Base-by-base conservation (phyloP, 169 alveolate genomes). In the Plasmodium blacklocki region DNA sequence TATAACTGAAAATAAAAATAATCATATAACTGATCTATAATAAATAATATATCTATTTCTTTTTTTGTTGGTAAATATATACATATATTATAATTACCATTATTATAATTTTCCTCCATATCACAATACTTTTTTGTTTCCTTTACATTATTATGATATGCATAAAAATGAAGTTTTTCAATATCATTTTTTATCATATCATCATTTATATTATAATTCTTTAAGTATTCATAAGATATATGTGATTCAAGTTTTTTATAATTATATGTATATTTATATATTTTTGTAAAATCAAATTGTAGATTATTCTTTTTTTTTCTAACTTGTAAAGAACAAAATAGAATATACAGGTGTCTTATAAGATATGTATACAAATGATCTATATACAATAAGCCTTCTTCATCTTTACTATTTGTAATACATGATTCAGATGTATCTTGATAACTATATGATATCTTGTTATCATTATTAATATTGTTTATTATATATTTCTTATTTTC, bases 21-120 rank as follows among this genome's bases (percentile, higher is more conserved):
- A 64, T 76, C 62, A 43, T 66, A 58, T 59, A 76, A 63, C 23
- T 45, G 47, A 8, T 76, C 78, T 18, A 76, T 19, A 68, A 76
- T 76, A 68, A 76, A 76, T 64, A 76, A 66, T 15, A 76, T 76
- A 39, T 76, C 89, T 5, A 76, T 45, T 66, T 76, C 89, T 32
- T 76, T 76, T 66, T 64, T 29, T 49, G 89, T 76, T 26, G 89
- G 89, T 76, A 76, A 29, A 64, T 76, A 76, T 64, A 76, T 63
- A 54, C 89, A 76, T 59, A 76, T 76, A 59, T 76, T 76, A 26
- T 64, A 76, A 68, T 76, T 76, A 43, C 78, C 29, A 6, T 66
- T 23, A 5, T 26, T 64, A 26, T 66, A 26, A 29, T 59, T 32
- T 9, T 9, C 8, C 56, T 6, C 23, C 2, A 32, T 58, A 11